Percentiles rank a stretch among this genome's conserved stretches.
Evolutionary conservation across 2,329 filamentous ascomycete genomes (phyloP).

Genomic region (Calonectria multiphialidica): DNA sequence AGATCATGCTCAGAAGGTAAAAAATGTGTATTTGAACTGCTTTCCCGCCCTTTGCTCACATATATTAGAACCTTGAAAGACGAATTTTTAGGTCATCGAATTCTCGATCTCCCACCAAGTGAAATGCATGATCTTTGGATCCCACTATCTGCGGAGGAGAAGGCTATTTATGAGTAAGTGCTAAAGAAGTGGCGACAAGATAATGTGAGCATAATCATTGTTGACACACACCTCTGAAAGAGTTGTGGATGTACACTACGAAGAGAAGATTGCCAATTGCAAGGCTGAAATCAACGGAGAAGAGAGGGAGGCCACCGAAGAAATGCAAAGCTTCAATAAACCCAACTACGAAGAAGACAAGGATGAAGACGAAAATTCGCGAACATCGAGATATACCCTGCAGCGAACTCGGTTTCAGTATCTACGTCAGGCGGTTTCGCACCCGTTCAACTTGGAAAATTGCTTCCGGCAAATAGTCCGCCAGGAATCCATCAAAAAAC

Average conservation of each 20-base stretch:
- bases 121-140: conserved; percentile 36
- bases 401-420: background rate
- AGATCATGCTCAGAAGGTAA: conserved; percentile 47
- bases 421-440: conserved; percentile 41
- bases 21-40: background rate
- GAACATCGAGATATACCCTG: background rate
- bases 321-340: too few species aligned
- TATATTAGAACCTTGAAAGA: conserved; percentile 42
- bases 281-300: background rate
- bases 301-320: background rate
- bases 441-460: conserved; percentile 45
- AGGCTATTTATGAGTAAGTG: conserved; percentile 41
- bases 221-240: conserved; percentile 2
- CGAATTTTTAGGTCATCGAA: conserved; percentile 40
- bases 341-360: background rate
- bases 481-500: background rate
- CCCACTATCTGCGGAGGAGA: conserved; percentile 42
- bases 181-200: too few species aligned
- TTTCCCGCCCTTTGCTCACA: background rate
- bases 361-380: background rate
- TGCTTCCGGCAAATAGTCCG: conserved; percentile 27
- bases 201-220: too few species aligned
- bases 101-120: conserved; percentile 40
- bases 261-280: background rate
- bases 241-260: conserved; percentile 1